A percentile compares a stretch with the other conserved stretches of the same genome.
Evolutionary conservation across 805 yeast species (phyloP).

Genomic region (Lachancea sp.): DNA sequence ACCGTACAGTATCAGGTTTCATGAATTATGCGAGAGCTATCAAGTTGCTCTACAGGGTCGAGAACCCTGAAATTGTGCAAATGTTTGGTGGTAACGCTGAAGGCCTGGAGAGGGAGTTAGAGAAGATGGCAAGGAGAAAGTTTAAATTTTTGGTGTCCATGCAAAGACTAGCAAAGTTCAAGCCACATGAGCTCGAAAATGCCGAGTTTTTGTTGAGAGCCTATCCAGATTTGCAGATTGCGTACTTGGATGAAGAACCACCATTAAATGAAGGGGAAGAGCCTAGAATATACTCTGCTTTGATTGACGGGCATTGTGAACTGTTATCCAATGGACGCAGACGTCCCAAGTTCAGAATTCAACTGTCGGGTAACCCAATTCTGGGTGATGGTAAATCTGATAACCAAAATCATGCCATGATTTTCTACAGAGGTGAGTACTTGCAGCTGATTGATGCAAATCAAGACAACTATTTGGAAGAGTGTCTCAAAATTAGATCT

Average conservation of each 20-base stretch:
- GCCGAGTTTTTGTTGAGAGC: conserved; percentile 78
- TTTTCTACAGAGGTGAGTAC: conserved; percentile 80
- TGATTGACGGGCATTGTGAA: conserved; percentile 77
- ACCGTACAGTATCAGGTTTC: conserved; percentile 96
- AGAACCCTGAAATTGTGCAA: conserved; percentile 91
- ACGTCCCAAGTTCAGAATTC: conserved; percentile 70
- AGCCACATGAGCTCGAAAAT: conserved; percentile 67
- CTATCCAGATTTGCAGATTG: conserved; percentile 81
- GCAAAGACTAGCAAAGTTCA: conserved; percentile 74
- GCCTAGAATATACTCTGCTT: conserved; percentile 65
- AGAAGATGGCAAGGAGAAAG: conserved; percentile 80
- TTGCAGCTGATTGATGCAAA: conserved; percentile 80
- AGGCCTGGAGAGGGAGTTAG: conserved; percentile 90
- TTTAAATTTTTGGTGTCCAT: conserved; percentile 76
- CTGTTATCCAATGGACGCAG: conserved; percentile 65
- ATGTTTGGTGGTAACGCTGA: conserved; percentile 99
- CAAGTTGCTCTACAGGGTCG: conserved; percentile 87
- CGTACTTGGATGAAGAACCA: conserved; percentile 91
- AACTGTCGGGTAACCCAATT: conserved; percentile 77
- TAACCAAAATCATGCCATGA: conserved; percentile 75
- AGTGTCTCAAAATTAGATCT: conserved; percentile 76
- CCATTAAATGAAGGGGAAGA: conserved; percentile 65
- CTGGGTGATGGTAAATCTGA: conserved; percentile 87
- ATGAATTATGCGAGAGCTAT: conserved; percentile 98
- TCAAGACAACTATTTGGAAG: conserved; percentile 81